Evolutionary conservation across 176 grass and related monocot species (phyloP).

Genomic region (Oropetium thomaeum): DNA sequence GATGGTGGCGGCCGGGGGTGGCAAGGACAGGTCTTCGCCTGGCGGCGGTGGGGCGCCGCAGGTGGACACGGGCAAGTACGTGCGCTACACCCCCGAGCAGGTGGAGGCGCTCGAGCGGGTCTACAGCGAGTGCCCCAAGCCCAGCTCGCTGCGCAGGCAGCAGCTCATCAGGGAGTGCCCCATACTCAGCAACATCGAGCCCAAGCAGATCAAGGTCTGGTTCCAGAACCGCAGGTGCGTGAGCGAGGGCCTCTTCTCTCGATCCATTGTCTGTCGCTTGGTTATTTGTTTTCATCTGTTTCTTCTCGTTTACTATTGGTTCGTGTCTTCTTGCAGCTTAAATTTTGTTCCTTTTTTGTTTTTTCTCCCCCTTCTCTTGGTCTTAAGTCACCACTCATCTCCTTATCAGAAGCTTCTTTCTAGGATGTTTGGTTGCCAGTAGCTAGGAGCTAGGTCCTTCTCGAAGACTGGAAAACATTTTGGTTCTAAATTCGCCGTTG

Average conservation of each 20-base stretch:
- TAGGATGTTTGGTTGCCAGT: not conserved
- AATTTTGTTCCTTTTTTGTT: not conserved
- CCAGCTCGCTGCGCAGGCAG: constrained; percentile 81
- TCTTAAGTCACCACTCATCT: too few relatives aligned
- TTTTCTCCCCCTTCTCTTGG: not conserved
- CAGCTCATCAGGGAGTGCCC: constrained; percentile 87
- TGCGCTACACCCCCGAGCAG: constrained; percentile 96
- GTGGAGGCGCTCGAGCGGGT: constrained; percentile 94
- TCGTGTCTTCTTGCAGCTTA: not conserved
- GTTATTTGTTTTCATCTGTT: not conserved
- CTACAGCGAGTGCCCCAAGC: constrained; percentile 95
- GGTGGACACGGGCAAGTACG: constrained; percentile 88
- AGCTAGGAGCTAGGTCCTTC: not conserved
- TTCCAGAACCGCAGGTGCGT: constrained; percentile 97
- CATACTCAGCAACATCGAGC: constrained; percentile 82
- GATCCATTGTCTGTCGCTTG: not conserved
- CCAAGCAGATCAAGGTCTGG: constrained; percentile 99
- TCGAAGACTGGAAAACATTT: not conserved
- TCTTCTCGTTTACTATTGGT: not conserved
- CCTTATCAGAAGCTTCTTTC: not conserved
- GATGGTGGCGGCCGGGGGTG: constrained; percentile 34
- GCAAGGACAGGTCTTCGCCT: constrained; percentile 42
- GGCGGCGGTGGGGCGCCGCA: constrained; percentile 52
- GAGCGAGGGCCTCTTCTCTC: not conserved
- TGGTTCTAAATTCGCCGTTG: constrained; percentile 1